Evolutionary conservation across 2,329 filamentous ascomycete species (phyloP), one percentile per base, ranked within the genome.

Genomic region (Lizonia empirigonia): DNA sequence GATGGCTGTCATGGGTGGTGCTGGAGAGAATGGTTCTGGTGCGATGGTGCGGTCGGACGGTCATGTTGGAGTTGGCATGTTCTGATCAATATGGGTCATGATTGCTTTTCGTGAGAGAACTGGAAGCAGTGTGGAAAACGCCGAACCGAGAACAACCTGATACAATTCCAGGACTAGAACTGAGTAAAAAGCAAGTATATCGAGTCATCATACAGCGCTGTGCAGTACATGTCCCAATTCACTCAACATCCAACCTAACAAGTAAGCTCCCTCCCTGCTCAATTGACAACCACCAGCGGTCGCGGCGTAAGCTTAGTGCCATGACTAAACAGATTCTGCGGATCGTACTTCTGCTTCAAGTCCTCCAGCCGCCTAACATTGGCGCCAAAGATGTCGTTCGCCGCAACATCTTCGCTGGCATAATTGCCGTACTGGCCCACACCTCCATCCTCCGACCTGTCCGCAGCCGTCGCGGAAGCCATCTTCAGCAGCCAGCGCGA

Each of bases 401-500:
- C 64, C 2, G 57, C 58, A 2, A 65, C 64, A 36, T 70, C 69
- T 56, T 55, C 56, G 62, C 67, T 58, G 15, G 62, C 58, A 46
- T 73, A 72, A 20, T 73, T 72, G 0, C 62, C 69, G 50, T 73
- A 72, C 27, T 63, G 53, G 4, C 66, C 68, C 10, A 70, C 68
- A 13, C 64, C 68, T 2, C 47, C 58, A 29, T 63, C 56, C 23
- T 65, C 55, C n/a, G 56, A 58, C 23, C 60, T 53, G 23, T 55
- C 42, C 12, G 59, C 48, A 6, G 39, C 58, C 7, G 59, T 55
- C 50, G 64, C 56, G 1, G 56, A 60, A 7, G 65, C 60, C 23
- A 65, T 68, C 41, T 59, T 68, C 8, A 69, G 53, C 10, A 70
- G 50, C 2, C 33, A 58, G 13, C 60, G 56, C 20, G 65, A 63